phyloP scores from a whole-genome alignment of 345 rosid genomes.

The Eucalyptus curtisii region DNA sequence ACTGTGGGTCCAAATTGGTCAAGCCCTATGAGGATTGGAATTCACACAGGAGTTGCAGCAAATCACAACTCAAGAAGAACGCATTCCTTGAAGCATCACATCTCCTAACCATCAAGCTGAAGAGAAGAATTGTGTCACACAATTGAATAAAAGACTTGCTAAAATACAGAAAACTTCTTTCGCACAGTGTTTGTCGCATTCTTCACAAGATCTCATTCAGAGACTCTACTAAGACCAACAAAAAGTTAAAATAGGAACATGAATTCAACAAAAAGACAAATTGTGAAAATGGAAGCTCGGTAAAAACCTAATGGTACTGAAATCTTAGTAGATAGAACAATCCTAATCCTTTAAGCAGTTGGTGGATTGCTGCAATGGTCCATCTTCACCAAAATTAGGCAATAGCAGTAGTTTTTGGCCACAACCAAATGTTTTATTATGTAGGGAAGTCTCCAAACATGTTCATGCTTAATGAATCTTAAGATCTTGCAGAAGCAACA shows the following conservation, averaged over 20 bases:
- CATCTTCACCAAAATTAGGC: not conserved
- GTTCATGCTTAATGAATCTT: not conserved
- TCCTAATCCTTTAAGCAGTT: not conserved
- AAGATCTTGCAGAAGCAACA: not conserved
- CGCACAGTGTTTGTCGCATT: not conserved
- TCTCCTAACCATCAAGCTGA: not conserved
- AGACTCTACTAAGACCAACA: not conserved
- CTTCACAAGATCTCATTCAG: not conserved
- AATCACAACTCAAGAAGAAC: not conserved
- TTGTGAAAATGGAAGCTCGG: not conserved
- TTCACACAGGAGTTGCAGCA: not conserved
- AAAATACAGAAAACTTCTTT: not conserved
- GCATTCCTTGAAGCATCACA: not conserved
- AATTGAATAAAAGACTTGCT: not conserved
- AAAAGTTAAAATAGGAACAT: not conserved
- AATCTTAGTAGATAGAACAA: not conserved
- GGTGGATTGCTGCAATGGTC: not conserved
- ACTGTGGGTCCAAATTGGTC: not conserved
- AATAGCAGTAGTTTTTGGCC: not conserved
- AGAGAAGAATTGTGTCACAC: not conserved
- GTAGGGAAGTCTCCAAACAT: not conserved
- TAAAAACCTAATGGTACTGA: not conserved
- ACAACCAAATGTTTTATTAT: not conserved
- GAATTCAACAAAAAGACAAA: not conserved
- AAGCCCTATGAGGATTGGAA: not conserved